These are phyloP conservation scores for Oryza rufipogon DNA, from an alignment of 176 grass and related monocot species.

Conservation along the genomic window DNA sequence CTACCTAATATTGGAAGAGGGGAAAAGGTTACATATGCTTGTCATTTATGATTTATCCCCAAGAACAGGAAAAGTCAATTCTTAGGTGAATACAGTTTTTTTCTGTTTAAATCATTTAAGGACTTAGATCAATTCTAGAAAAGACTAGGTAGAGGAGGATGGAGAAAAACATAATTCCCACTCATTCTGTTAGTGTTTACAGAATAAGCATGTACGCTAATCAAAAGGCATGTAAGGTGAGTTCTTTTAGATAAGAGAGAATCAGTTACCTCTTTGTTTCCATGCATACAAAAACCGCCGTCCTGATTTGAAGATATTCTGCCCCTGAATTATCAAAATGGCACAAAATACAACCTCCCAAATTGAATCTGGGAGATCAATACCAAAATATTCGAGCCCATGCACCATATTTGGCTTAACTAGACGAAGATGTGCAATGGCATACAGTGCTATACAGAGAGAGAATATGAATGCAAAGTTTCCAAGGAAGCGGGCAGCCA, in stretches of 20 bases:
- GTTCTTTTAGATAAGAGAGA: not conserved
- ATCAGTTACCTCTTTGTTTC: slow-evolving; percentile 71
- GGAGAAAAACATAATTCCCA: slow-evolving; percentile 15
- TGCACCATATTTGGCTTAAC: slow-evolving; percentile 62
- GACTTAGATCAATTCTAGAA: not conserved
- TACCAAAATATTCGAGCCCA: slow-evolving; percentile 85
- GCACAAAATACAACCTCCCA: slow-evolving; percentile 80
- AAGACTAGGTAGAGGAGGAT: not conserved
- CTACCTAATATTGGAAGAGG: slow-evolving; percentile 58
- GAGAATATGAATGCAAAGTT: slow-evolving; percentile 85
- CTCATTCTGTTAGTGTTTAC: slow-evolving; percentile 7
- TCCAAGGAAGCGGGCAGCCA: slow-evolving; percentile 71
- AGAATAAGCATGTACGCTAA: not conserved
- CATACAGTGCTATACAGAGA: slow-evolving; percentile 50
- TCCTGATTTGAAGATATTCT: slow-evolving; percentile 67
- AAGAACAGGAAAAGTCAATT: slow-evolving; percentile 27
- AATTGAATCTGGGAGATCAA: slow-evolving; percentile 90
- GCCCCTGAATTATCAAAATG: slow-evolving; percentile 80
- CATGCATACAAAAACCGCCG: slow-evolving; percentile 66
- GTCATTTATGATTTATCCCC: slow-evolving; percentile 11
- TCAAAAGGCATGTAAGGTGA: slow-evolving; percentile 21
- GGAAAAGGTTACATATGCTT: slow-evolving; percentile 21
- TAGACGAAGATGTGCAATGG: slow-evolving; percentile 61
- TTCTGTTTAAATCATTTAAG: slow-evolving; percentile 25
- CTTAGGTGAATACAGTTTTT: not conserved